Conservation (phyloP, 345 rosid genomes). For the Streptanthus diversifolius region DNA sequence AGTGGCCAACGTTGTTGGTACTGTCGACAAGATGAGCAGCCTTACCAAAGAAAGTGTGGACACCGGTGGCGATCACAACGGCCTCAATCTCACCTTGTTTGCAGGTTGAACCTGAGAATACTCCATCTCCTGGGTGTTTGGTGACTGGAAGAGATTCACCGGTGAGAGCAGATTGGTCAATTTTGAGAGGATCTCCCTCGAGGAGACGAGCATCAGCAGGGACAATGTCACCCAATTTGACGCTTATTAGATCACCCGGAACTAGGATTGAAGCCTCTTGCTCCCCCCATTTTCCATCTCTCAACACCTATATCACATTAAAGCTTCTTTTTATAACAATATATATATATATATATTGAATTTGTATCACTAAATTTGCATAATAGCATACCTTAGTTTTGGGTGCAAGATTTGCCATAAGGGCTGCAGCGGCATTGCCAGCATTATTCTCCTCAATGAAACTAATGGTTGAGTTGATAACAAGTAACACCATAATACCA, state of each 20-base stretch:
- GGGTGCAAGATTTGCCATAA: constrained; percentile 97
- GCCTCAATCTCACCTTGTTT: constrained; percentile 97
- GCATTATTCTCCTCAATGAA: constrained; percentile 95
- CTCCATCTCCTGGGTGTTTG: constrained; percentile 60
- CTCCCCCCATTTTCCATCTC: constrained; percentile 81
- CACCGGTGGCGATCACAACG: constrained; percentile 87
- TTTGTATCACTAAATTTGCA: not conserved
- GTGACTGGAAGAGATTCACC: constrained; percentile 90
- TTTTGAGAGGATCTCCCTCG: constrained; percentile 87
- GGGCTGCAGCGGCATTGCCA: constrained; percentile 91
- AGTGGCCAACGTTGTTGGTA: constrained; percentile 94
- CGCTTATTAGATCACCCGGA: constrained; percentile 87
- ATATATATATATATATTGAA: not conserved
- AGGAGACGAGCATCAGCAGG: constrained; percentile 95
- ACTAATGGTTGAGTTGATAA: constrained; percentile 90
- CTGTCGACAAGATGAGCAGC: constrained; percentile 94
- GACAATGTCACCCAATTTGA: constrained; percentile 84
- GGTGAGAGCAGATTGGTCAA: constrained; percentile 88
- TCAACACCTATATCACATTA: constrained; percentile 48
- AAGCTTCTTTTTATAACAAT: not conserved
- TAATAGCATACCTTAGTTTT: constrained; percentile 52
- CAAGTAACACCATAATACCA: constrained; percentile 66
- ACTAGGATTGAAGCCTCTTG: constrained; percentile 80
- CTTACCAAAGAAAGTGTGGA: constrained; percentile 93
- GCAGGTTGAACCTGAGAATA: constrained; percentile 91